Evolutionary conservation across 352 stramenopile genomes (phyloP), one percentile per base, ranked within the genome.

Genomic region (Globisporangium lucens): DNA sequence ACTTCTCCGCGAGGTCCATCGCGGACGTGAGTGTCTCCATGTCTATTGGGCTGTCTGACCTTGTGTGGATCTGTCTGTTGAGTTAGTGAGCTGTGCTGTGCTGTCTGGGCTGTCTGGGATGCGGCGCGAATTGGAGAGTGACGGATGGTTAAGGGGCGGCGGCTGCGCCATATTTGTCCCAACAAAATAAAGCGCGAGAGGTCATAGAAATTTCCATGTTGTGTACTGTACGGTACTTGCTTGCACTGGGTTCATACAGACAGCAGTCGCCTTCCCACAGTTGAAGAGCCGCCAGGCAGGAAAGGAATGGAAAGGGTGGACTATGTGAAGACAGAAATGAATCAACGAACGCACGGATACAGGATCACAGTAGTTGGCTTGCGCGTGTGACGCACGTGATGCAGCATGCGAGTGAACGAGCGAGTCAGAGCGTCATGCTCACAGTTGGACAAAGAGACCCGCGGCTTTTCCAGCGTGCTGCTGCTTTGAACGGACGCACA

Each of bases 1-100:
- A 72, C 33, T 75, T 75, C 59, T 87, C 75, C 3, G 81, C 78
- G 33, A 85, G 65, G 47, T 81, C 71, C 27, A 84, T 67, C 13
- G 76, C 79, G 9, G 65, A 71, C 29, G 73, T 29, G 22, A 47
- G 55, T 4, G 63, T 15, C 41, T 66, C 47, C 61, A 66, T 66
- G 30, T 30, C 10, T 30, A 2, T 30, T 22, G 20, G 24, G 6
- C 4, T 60, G 9, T 29, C 5, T 38, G 35, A 4, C 35, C 13
- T 9, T 41, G 36, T 41, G 36, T 41, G 36, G 12, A 2, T 41
- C 24, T 24, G 24, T 24, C 24, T 24, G 24, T 24, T 24, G 24
- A 24, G 24, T 24, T 24, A 24, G 24, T 24, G 24, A 24, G 24
- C 24, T 24, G 24, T 24, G 24, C 36, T 41, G 36, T 41, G 36